Evolutionary conservation across 2,329 filamentous ascomycete genomes (phyloP).

Genomic region (Chaetothyriales sp.): DNA sequence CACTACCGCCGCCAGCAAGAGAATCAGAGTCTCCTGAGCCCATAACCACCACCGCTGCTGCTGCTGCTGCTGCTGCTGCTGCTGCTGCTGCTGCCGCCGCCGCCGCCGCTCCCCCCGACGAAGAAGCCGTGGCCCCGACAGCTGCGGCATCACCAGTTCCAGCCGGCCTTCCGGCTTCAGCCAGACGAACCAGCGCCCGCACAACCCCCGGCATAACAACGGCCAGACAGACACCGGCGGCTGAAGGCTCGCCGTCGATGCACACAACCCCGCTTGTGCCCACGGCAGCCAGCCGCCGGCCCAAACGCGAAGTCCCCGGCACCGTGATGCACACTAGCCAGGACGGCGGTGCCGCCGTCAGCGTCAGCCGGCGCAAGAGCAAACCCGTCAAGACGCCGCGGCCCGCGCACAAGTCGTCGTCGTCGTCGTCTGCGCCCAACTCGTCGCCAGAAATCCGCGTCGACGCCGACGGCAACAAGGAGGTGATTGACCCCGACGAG

Average conservation of each 20-base stretch:
- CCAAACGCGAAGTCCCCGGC: constrained; percentile 47
- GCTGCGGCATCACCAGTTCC: constrained; percentile 11
- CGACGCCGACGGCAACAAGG: constrained; percentile 35
- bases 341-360: constrained; percentile 48
- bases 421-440: constrained; percentile 17
- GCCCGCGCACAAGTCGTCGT: constrained; percentile 23
- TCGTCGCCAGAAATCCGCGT: constrained; percentile 25
- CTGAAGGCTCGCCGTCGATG: constrained; percentile 31
- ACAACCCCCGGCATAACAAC: neutral
- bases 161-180: neutral
- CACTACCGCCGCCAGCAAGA: constrained; percentile 10
- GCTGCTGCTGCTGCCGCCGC: neutral
- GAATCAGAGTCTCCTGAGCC: neutral
- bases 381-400: constrained; percentile 35
- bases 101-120: neutral
- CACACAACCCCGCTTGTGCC: constrained; percentile 27
- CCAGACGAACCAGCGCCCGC: neutral
- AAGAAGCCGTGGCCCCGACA: constrained; percentile 2
- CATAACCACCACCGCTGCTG: neutral
- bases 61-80: neutral
- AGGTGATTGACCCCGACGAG: constrained; percentile 47
- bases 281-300: constrained; percentile 32
- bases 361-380: constrained; percentile 45
- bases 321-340: constrained; percentile 41
- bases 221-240: constrained; percentile 22